Conservation (phyloP, 2,329 filamentous ascomycete species). For the Claviceps humidiphila region DNA sequence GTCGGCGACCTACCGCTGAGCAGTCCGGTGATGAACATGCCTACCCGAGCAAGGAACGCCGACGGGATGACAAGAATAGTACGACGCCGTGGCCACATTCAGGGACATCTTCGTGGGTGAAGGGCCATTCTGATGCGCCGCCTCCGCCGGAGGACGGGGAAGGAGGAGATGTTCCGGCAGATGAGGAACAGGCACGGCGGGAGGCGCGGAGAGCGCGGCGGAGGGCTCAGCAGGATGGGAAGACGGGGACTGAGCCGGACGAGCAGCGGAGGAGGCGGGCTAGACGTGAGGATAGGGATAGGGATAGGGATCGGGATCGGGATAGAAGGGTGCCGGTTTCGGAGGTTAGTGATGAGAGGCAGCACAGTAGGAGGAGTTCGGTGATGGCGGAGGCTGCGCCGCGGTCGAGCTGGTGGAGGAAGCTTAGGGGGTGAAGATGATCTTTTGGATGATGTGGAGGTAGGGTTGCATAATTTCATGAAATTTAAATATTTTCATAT, state of each 20-base stretch:
- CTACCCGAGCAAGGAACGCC: conserved; percentile 26
- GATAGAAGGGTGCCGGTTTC: conserved; percentile 20
- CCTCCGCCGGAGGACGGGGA: conserved; percentile 35
- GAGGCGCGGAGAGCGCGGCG: conserved; percentile 34
- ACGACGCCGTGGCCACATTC: conserved; percentile 45
- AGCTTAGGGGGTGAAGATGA: conserved; percentile 29
- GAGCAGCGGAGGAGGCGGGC: conserved; percentile 29
- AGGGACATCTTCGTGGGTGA: conserved; percentile 53
- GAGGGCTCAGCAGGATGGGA: conserved; percentile 29
- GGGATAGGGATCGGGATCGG: conserved; percentile 20
- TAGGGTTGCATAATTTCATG: too few species aligned
- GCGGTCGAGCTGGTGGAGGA: conserved; percentile 47
- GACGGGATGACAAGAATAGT: conserved; percentile 21
- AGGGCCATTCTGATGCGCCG: conserved; percentile 48
- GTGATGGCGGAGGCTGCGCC: conserved; percentile 33
- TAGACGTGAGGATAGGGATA: conserved; percentile 30
- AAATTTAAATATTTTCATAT: too few species aligned
- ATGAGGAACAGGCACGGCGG: conserved; percentile 36
- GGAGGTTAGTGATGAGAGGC: conserved; percentile 32
- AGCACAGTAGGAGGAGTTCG: conserved; percentile 26
- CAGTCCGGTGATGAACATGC: conserved; percentile 31
- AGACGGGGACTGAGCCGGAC: conserved; percentile 28
- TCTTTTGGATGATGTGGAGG: too few species aligned
- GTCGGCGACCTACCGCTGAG: conserved; percentile 26
- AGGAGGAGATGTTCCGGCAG: conserved; percentile 13